Conservation (phyloP, 768 basidiomycete species). For the Pleurotus tuoliensis region DNA sequence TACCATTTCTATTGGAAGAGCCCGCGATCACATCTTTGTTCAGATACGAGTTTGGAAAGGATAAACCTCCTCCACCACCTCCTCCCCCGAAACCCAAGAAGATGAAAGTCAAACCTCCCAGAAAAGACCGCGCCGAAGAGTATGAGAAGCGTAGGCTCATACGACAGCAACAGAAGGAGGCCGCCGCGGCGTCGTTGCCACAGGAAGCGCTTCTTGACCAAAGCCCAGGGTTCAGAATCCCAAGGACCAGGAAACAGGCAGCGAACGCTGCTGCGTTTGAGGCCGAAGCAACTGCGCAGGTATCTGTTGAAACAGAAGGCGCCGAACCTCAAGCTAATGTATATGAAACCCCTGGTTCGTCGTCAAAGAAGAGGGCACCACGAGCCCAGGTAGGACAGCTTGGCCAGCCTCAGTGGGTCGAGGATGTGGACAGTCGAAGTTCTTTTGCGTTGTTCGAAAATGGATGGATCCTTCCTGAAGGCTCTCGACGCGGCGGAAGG, state of each 20-base stretch:
- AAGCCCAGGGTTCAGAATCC: slow-evolving; percentile 43
- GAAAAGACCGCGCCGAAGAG: slow-evolving; percentile 38
- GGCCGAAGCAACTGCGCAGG: slow-evolving; percentile 15
- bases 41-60: slow-evolving; percentile 57
- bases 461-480: slow-evolving; percentile 85
- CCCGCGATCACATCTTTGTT: slow-evolving; percentile 68
- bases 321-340: slow-evolving; percentile 1
- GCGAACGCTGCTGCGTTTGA: slow-evolving; percentile 42
- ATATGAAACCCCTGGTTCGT: background rate
- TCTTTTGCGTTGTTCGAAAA: slow-evolving; percentile 81
- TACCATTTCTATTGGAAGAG: slow-evolving; percentile 50
- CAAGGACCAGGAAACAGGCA: slow-evolving; percentile 42
- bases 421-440: slow-evolving; percentile 65
- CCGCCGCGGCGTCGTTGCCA: slow-evolving; percentile 17
- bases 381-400: slow-evolving; percentile 19
- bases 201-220: slow-evolving; percentile 26
- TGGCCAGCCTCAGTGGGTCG: slow-evolving; percentile 49
- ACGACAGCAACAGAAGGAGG: slow-evolving; percentile 16
- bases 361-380: slow-evolving; percentile 12
- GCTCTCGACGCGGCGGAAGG: slow-evolving; percentile 63
- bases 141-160: slow-evolving; percentile 14
- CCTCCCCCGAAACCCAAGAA: slow-evolving; percentile 40
- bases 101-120: slow-evolving; percentile 14
- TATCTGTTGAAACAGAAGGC: background rate
- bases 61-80: slow-evolving; percentile 59